Evolutionary conservation across 352 stramenopile genomes (phyloP).

Genomic region (Globisporangium nagaii): DNA sequence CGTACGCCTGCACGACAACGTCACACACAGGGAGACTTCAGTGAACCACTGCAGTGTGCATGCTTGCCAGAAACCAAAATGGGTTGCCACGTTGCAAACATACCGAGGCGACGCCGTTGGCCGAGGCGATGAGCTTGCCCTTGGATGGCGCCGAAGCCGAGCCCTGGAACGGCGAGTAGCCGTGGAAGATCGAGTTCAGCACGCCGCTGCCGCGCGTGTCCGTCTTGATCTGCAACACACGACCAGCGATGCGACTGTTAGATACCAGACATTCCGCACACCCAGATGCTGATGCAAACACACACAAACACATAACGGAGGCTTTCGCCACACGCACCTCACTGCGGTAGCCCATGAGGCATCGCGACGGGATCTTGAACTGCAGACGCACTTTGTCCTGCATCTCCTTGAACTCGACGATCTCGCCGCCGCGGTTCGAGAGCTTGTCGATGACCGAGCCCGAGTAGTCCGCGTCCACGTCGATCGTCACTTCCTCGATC

Average conservation of each 20-base stretch:
- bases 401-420: conserved; percentile 89
- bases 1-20: conserved; percentile 62
- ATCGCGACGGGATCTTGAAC: conserved; percentile 95
- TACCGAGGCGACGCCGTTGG: conserved; percentile 62
- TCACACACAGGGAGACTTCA: neutral
- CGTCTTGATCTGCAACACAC: conserved; percentile 85
- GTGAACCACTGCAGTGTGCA: no score
- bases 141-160: conserved; percentile 69
- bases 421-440: conserved; percentile 91
- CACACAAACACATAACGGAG: neutral
- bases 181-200: conserved; percentile 96
- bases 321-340: conserved; percentile 34
- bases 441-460: conserved; percentile 97
- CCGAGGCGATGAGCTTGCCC: conserved; percentile 80
- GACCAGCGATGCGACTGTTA: no score
- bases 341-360: conserved; percentile 95
- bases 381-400: conserved; percentile 91
- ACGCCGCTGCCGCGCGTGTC: conserved; percentile 94
- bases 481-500: conserved; percentile 93
- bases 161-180: conserved; percentile 87
- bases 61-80: no score
- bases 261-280: no score
- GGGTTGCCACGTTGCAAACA: no score
- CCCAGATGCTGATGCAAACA: no score
- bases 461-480: conserved; percentile 95